Percentiles rank a stretch among this genome's conserved stretches.
Conservation (phyloP, 768 basidiomycete species). For the Trametes cinnabarina region DNA sequence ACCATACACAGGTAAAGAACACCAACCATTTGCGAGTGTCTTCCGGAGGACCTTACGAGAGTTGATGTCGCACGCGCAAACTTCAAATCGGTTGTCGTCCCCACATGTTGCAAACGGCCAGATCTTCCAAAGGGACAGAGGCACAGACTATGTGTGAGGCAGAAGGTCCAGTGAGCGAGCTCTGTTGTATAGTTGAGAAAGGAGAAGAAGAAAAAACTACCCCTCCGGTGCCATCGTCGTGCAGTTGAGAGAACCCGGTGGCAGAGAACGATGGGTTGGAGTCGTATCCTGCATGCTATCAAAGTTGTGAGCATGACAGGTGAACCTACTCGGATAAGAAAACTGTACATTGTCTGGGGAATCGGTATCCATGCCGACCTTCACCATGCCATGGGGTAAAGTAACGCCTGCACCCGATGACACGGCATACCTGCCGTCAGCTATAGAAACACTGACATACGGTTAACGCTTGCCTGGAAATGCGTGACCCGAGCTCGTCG, state of each 20-base stretch:
- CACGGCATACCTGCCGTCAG: too few species aligned
- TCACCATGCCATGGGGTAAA: constrained; percentile 68
- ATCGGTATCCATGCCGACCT: constrained; percentile 66
- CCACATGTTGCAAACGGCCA: constrained; percentile 50
- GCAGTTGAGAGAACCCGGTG: constrained; percentile 61
- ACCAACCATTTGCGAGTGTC: constrained; percentile 44
- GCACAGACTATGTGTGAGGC: constrained; percentile 37
- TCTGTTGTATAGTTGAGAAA: too few species aligned
- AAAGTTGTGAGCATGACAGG: constrained; percentile 6
- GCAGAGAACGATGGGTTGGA: constrained; percentile 32
- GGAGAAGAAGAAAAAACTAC: too few species aligned
- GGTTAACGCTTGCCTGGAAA: constrained; percentile 1
- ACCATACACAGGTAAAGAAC: neutral
- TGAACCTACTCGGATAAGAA: neutral
- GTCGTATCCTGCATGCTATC: constrained; percentile 39
- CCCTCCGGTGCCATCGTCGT: constrained; percentile 61
- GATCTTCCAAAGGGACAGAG: constrained; percentile 61
- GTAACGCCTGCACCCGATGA: constrained; percentile 46
- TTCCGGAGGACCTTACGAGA: constrained; percentile 49
- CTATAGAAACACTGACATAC: neutral
- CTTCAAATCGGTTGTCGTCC: constrained; percentile 40
- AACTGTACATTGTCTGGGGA: constrained; percentile 31
- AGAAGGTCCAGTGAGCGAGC: too few species aligned
- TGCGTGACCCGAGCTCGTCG: constrained; percentile 43
- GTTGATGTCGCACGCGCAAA: constrained; percentile 47